Evolutionary conservation across 306 rosid genomes (phyloP).

Genomic region (Corylus avellana): DNA sequence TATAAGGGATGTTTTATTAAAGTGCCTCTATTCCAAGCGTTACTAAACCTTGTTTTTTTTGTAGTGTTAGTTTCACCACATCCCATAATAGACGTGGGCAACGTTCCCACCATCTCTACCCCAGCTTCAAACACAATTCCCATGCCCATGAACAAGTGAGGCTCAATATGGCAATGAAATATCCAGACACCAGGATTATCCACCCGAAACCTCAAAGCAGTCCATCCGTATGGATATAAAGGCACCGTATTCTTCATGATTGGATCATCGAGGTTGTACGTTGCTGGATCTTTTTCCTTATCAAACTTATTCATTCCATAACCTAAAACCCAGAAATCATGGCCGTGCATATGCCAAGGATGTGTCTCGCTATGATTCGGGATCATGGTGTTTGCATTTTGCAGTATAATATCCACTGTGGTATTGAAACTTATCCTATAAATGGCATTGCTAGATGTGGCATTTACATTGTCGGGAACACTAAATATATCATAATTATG

Average conservation of each 20-base stretch:
- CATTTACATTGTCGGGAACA: conserved; percentile 4
- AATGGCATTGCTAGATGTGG: conserved; percentile 17
- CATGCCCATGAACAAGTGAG: conserved; percentile 29
- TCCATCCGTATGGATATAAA: conserved; percentile 29
- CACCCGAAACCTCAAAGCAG: conserved; percentile 22
- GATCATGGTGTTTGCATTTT: conserved; percentile 17
- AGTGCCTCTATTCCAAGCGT: no score
- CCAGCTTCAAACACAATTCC: conserved; percentile 21
- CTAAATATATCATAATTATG: conserved; percentile 14
- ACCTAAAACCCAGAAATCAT: conserved; percentile 26
- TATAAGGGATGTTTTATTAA: no score
- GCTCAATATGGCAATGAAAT: conserved; percentile 27
- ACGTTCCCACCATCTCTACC: no score
- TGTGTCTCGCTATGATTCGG: conserved; percentile 6
- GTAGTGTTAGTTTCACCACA: no score
- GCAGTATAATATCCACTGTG: conserved; percentile 26
- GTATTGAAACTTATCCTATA: conserved; percentile 22
- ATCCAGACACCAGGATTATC: conserved; percentile 26
- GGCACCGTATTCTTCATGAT: conserved; percentile 22
- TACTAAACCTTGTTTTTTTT: no score
- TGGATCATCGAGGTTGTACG: conserved; percentile 16
- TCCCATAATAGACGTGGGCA: no score
- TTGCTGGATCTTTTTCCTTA: not conserved
- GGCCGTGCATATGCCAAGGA: conserved; percentile 31
- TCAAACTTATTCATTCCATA: conserved; percentile 10